A percentile compares a stretch with the other conserved stretches of the same genome.
Evolutionary conservation across 2,329 filamentous ascomycete species (phyloP).

Genomic region (Colletotrichum ledebouriae): DNA sequence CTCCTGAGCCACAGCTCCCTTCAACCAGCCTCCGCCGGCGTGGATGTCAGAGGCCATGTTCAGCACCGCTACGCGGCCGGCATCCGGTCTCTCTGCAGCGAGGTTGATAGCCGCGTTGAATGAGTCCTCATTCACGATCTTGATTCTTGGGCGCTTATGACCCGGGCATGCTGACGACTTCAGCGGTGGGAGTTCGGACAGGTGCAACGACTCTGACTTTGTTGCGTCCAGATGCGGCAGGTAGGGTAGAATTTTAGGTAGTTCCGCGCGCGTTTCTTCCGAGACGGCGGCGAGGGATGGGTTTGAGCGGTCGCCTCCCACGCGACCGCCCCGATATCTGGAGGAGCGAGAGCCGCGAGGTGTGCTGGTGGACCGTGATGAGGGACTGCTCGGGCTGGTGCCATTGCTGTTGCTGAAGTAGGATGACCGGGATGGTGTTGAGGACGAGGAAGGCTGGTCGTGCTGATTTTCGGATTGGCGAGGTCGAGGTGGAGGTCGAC

Average conservation of each 20-base stretch:
- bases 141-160: conserved; percentile 54
- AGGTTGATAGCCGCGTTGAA: conserved; percentile 67
- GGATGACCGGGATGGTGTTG: neutral
- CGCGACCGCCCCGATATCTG: neutral
- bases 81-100: conserved; percentile 44
- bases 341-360: neutral
- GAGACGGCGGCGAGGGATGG: conserved; percentile 49
- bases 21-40: conserved; percentile 74
- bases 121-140: conserved; percentile 69
- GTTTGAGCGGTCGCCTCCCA: conserved; percentile 26
- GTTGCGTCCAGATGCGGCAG: conserved; percentile 55
- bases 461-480: conserved; percentile 29
- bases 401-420: neutral
- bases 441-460: conserved; percentile 38
- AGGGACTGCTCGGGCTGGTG: neutral
- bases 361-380: neutral
- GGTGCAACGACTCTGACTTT: conserved; percentile 54
- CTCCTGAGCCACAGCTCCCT: conserved; percentile 75
- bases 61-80: conserved; percentile 67
- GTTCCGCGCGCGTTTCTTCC: conserved; percentile 60
- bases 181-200: conserved; percentile 55
- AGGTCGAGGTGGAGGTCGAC: neutral
- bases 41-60: conserved; percentile 73
- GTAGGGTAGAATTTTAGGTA: conserved; percentile 61
- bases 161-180: conserved; percentile 58